phyloP scores from a whole-genome alignment of 2,329 filamentous ascomycete genomes.

The Coleophoma cylindrospora region DNA sequence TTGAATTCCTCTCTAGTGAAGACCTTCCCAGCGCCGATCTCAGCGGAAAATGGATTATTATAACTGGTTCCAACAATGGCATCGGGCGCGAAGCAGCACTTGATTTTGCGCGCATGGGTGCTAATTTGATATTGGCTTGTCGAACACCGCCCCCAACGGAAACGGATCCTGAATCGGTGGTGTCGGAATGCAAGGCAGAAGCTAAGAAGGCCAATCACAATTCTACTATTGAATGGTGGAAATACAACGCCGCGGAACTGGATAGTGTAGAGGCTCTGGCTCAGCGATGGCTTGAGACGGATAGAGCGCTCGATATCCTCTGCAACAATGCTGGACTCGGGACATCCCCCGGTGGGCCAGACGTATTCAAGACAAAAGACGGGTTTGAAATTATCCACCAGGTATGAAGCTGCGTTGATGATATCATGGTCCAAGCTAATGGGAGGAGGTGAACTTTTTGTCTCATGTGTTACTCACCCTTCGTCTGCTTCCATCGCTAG shows the following conservation, averaged over 20 bases:
- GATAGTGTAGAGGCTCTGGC: conserved; percentile 18
- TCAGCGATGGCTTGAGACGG: conserved; percentile 26
- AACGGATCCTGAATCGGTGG: conserved; percentile 14
- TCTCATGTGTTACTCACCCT: conserved; percentile 26
- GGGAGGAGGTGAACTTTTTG: conserved; percentile 20
- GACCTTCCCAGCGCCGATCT: conserved; percentile 5
- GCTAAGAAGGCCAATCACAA: conserved; percentile 1
- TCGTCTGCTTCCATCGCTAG: conserved; percentile 21
- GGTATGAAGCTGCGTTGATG: background rate
- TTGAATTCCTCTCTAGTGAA: too few species aligned
- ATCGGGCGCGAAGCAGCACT: conserved; percentile 34
- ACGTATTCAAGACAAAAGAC: conserved; percentile 17
- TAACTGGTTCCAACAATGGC: conserved; percentile 38
- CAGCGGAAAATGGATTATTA: conserved; percentile 22
- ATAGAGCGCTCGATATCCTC: conserved; percentile 33
- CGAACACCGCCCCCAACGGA: conserved; percentile 27
- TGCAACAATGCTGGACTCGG: conserved; percentile 35
- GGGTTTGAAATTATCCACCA: conserved; percentile 27
- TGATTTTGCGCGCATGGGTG: conserved; percentile 28
- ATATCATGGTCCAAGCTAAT: too few species aligned
- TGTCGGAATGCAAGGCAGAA: conserved; percentile 14
- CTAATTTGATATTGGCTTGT: conserved; percentile 33
- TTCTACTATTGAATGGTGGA: conserved; percentile 22
- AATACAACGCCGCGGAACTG: conserved; percentile 2
- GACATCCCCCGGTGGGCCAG: conserved; percentile 3